These are phyloP conservation scores for Retiboletus flavoniger DNA, from an alignment of 1,284 basidiomycete species.

Conservation along the genomic window DNA sequence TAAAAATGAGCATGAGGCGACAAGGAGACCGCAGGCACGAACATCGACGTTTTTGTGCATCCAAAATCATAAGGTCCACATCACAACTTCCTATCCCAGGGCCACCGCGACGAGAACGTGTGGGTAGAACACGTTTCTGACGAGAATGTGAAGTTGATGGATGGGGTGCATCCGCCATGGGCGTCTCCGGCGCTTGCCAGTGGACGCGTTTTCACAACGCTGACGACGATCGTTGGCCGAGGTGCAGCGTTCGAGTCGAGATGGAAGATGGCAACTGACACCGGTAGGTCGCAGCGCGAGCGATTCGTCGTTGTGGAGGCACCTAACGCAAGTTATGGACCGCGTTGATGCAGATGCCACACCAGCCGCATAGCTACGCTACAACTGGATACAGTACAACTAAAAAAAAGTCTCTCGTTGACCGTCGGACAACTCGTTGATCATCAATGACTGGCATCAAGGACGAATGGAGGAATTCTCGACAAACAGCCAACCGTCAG, in stretches of 20 bases:
- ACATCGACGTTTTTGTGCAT: conserved; percentile 78
- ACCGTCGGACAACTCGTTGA: neutral
- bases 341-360: neutral
- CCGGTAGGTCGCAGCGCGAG: neutral
- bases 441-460: neutral
- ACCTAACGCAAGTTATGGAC: conserved; percentile 12
- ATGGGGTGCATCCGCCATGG: conserved; percentile 29
- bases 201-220: conserved; percentile 6
- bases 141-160: conserved; percentile 31
- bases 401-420: neutral
- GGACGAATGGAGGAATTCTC: conserved; percentile 6
- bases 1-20: conserved; percentile 21
- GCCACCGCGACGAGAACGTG: conserved; percentile 74
- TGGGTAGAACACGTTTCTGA: conserved; percentile 76
- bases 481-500: conserved; percentile 51
- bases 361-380: neutral
- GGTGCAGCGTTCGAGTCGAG: conserved; percentile 1
- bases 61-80: conserved; percentile 79
- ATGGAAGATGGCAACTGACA: conserved; percentile 3
- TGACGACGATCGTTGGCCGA: conserved; percentile 7
- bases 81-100: conserved; percentile 75
- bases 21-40: conserved; percentile 37
- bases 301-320: conserved; percentile 15
- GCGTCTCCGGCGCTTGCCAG: conserved; percentile 13
- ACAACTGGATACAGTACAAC: neutral